A percentile compares a stretch with the other conserved stretches of the same genome.
phyloP scores from a whole-genome alignment of 257 asterid species.

The Asclepias syriaca region DNA sequence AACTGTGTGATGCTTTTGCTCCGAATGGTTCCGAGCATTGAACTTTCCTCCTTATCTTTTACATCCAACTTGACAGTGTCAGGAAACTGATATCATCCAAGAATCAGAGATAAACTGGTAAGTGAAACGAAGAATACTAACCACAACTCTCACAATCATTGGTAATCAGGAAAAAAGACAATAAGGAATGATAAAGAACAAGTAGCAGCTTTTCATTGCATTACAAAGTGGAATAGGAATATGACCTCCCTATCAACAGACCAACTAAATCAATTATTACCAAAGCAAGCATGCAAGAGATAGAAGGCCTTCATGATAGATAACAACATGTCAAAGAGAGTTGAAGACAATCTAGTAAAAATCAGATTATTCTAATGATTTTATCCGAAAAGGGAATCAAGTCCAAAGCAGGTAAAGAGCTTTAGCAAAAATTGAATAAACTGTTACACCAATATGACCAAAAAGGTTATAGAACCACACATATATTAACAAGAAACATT shows the following conservation, averaged over 20 bases:
- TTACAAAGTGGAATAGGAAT: not conserved
- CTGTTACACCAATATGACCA: not conserved
- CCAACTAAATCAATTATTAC: not conserved
- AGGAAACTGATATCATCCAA: constrained; percentile 45
- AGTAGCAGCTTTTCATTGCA: not conserved
- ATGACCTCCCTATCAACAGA: not conserved
- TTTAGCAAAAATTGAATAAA: not conserved
- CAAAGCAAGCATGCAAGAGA: not conserved
- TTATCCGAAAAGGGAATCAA: not conserved
- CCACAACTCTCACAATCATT: not conserved
- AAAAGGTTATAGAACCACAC: not conserved
- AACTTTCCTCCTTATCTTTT: constrained; percentile 77
- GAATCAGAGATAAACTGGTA: constrained; percentile 9
- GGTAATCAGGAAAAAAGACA: not conserved
- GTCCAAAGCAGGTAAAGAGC: not conserved
- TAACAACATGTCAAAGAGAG: not conserved
- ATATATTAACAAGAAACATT: not conserved
- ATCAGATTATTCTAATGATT: not conserved
- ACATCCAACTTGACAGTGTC: constrained; percentile 50
- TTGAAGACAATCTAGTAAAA: not conserved
- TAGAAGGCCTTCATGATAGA: not conserved
- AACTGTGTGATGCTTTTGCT: constrained; percentile 96
- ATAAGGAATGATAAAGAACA: not conserved
- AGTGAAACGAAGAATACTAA: constrained; percentile 15
- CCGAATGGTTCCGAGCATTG: constrained; percentile 64